These are phyloP conservation scores for Penicillium antarcticum DNA, from an alignment of 495 filamentous ascomycete species.

Conservation along the genomic window DNA sequence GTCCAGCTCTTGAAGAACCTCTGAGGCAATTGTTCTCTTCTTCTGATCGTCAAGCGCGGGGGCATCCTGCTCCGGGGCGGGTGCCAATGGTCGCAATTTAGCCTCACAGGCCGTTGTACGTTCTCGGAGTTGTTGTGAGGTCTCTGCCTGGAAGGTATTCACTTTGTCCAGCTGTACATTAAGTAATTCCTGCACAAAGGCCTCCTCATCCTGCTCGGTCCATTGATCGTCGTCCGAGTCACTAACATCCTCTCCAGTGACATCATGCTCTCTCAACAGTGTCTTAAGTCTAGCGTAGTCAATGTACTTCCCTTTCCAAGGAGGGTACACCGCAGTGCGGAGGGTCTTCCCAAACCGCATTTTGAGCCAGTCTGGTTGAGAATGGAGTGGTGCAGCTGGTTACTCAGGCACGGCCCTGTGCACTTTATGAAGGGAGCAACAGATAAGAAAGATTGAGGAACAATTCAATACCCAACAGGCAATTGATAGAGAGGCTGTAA, in stretches of 20 bases:
- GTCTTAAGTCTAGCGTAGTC: conserved; percentile 91
- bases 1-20: conserved; percentile 77
- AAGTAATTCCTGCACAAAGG: conserved; percentile 90
- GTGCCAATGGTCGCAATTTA: conserved; percentile 46
- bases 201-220: conserved; percentile 94
- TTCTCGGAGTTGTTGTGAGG: conserved; percentile 66
- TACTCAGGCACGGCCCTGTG: neutral
- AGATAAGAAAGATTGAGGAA: neutral
- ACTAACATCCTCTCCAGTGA: conserved; percentile 48
- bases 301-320: conserved; percentile 92
- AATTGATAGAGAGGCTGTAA: neutral
- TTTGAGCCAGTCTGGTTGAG: conserved; percentile 17
- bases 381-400: conserved; percentile 5
- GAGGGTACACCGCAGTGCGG: conserved; percentile 70
- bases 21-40: conserved; percentile 54
- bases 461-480: neutral
- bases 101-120: conserved; percentile 56
- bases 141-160: conserved; percentile 79
- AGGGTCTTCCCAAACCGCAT: conserved; percentile 96
- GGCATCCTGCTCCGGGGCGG: conserved; percentile 24
- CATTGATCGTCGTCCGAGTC: conserved; percentile 57
- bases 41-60: conserved; percentile 37
- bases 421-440: neutral
- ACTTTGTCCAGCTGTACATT: conserved; percentile 97
- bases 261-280: conserved; percentile 69